A percentile compares a stretch with the other conserved stretches of the same genome.
Evolutionary conservation across 2,329 filamentous ascomycete genomes (phyloP).

Genomic region (Penicillium verrucosum): DNA sequence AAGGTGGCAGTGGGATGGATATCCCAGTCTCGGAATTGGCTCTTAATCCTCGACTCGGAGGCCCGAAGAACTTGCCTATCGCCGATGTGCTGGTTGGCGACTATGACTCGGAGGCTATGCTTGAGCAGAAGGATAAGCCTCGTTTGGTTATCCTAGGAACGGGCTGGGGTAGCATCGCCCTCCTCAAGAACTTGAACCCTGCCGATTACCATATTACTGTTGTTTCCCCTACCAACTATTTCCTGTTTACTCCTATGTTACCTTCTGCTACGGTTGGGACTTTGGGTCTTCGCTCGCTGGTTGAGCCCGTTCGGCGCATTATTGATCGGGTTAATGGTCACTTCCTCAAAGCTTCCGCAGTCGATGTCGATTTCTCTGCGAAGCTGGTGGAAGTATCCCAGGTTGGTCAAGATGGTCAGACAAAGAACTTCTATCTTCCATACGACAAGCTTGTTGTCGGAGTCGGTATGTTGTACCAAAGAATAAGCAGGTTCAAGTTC

Average conservation of each 20-base stretch:
- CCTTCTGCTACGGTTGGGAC: constrained; percentile 96
- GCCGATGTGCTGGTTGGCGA: constrained; percentile 85
- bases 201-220: constrained; percentile 96
- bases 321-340: constrained; percentile 75
- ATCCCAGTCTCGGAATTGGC: constrained; percentile 82
- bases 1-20: constrained; percentile 64
- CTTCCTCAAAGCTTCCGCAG: constrained; percentile 81
- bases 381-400: constrained; percentile 87
- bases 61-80: constrained; percentile 93
- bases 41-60: constrained; percentile 74
- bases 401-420: constrained; percentile 65
- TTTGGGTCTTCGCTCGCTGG: constrained; percentile 81
- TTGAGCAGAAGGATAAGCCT: constrained; percentile 77
- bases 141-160: constrained; percentile 88
- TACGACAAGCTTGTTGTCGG: constrained; percentile 96
- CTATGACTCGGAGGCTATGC: constrained; percentile 70
- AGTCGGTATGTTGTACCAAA: constrained; percentile 56
- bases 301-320: constrained; percentile 88
- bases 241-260: constrained; percentile 96
- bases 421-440: constrained; percentile 82
- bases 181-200: constrained; percentile 84
- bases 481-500: not conserved
- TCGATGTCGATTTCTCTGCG: constrained; percentile 86
- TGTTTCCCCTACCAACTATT: constrained; percentile 92
- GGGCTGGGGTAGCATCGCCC: constrained; percentile 89